Evolutionary conservation across 768 basidiomycete species (phyloP), one percentile per base, ranked within the genome.

Genomic region (Paxillus ammoniavirescens): DNA sequence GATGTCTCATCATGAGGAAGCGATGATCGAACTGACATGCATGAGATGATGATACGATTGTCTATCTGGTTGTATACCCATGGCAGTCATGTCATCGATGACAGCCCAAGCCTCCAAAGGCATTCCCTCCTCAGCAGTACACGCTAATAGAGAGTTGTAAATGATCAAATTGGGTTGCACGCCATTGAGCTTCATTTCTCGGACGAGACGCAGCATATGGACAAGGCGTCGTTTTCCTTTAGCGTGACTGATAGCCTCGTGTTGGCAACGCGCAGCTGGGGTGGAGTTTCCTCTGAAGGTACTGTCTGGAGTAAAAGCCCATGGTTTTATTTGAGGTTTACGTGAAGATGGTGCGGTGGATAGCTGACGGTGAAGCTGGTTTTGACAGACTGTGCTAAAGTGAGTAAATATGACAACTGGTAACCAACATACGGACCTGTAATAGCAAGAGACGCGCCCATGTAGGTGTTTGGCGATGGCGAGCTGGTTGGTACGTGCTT

Each of bases 51-150:
- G 80, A 65, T 86, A 85, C 8, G 81, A 76, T 37, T 77, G 70
- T 5, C 71, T 59, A 50, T 81, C 74, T 5, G 82, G 85, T 42
- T 67, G 54, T 18, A 91, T 55, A 2, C 77, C 78, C 41, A 76
- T 58, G 15, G 73, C 65, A 33, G 75, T 48, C 86, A 91, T 89
- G 64, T 91, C 87, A 35, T 87, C 84, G 28, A 87, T 68, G 50
- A 87, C 77, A 15, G 86, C 87, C 74, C 78, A 79, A 4, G 84
- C 78, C 55, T 88, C 82, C 28, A 77, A 59, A 64, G 72, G 73
- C 8, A 75, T 60, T 5, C 71, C 73, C 36, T 78, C 72, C 7
- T 63, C 57, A 0, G 79, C 74, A 50, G 82, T 75, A 36, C 80
- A 76, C 3, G 71, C 63, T 33, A 91, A 71, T 4, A 92, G 68